These are phyloP conservation scores for Leonotis leonurus DNA, from an alignment of 257 asterid species.

Conservation along the genomic window DNA sequence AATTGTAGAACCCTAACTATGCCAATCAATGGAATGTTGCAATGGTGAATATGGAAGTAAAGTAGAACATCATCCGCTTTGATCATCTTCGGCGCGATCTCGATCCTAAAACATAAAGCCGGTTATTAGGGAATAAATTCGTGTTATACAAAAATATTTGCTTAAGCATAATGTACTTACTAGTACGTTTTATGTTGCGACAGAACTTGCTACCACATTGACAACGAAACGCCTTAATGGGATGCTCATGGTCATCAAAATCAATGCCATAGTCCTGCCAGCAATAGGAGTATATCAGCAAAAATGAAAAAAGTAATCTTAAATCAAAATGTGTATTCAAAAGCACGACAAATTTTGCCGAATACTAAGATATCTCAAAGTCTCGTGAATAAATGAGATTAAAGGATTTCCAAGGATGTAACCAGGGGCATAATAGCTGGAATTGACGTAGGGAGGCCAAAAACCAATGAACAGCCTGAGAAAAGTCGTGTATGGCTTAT, in stretches of 20 bases:
- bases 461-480: too few relatives aligned
- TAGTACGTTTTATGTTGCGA: constrained; percentile 64
- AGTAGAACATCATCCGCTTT: neutral
- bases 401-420: too few relatives aligned
- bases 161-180: constrained; percentile 37
- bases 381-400: too few relatives aligned
- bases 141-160: neutral
- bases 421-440: too few relatives aligned
- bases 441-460: too few relatives aligned
- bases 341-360: neutral
- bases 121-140: neutral
- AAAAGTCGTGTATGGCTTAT: too few relatives aligned
- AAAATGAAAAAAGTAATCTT: neutral
- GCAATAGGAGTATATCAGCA: constrained; percentile 2
- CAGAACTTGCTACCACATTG: constrained; percentile 84
- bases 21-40: neutral
- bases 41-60: neutral
- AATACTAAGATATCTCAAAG: too few relatives aligned
- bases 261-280: constrained; percentile 95
- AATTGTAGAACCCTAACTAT: neutral
- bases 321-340: neutral
- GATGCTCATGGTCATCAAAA: constrained; percentile 85
- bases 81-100: constrained; percentile 26
- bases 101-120: constrained; percentile 22
- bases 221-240: constrained; percentile 78